Evolutionary conservation across 352 stramenopile species (phyloP), one percentile per base, ranked within the genome.

Genomic region (Globisporangium ultimum): DNA sequence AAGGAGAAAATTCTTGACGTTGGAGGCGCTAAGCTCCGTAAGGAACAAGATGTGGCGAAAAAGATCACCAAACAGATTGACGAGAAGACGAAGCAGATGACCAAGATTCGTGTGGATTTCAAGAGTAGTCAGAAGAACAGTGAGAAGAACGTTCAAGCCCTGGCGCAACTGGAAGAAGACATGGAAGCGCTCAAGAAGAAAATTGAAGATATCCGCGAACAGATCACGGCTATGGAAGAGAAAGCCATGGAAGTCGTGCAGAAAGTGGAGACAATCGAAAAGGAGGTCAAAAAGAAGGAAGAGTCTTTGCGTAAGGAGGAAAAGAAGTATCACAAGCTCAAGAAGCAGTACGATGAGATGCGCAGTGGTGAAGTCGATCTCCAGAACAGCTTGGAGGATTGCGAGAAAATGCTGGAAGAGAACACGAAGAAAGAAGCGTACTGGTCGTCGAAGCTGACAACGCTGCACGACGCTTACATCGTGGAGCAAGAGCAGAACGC

Each of bases 1-100:
- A 98, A 99, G 72, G 91, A 98, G 38, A 79, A 88, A 34, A 99
- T 99, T 64, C 72, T 98, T 0, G 91, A 98, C 63, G 92, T 98
- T 43, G 96, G 96, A 50, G 95, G 96, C 28, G 79, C 81, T 28
- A 96, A 96, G 61, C 67, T 98, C 20, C 97, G 97, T 54, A 97
- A 98, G 60, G 91, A 98, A 65, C 86, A 98, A 58, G 89, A 96
- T 49, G 87, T 89, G 21, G 72, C 87, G 0, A 78, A 87, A 24
- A 91, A 89, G 55, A 87, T 93, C 42, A 80, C 76, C 0, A 89
- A 89, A 58, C 71, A 91, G 48, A 94, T 97, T 40, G 86, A 96
- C 17, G 80, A 87, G n/a, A 91, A 92, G 55, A 90, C 84, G 1
- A 97, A 97, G 70, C 74, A 88, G 61, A 88, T 96, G 66, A 91